Conservation (phyloP, 305 asterid genomes). For the Fraxinus velutina region DNA sequence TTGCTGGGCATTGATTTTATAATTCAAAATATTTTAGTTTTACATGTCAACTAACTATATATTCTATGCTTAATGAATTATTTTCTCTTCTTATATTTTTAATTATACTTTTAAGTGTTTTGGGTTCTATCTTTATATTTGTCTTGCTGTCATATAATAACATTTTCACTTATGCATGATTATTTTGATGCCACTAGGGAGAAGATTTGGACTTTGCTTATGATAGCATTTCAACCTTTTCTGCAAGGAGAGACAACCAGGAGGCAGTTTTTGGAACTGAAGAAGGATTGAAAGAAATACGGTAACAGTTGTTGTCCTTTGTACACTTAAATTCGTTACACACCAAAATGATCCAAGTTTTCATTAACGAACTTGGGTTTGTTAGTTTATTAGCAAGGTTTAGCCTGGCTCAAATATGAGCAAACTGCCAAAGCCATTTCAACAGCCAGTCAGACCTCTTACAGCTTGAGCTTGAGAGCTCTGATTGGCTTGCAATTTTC, state of each 20-base stretch:
- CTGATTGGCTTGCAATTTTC: slow-evolving; percentile 5
- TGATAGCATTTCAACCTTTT: slow-evolving; percentile 97
- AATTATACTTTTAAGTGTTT: neutral
- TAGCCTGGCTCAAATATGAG: neutral
- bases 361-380: slow-evolving; percentile 5
- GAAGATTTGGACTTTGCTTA: slow-evolving; percentile 96
- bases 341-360: neutral
- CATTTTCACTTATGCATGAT: slow-evolving; percentile 6
- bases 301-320: slow-evolving; percentile 38
- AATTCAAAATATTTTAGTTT: slow-evolving; percentile 14
- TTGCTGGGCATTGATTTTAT: neutral
- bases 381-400: neutral
- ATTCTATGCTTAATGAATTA: neutral
- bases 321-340: neutral
- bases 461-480: slow-evolving; percentile 2
- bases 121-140: neutral
- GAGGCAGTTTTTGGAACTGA: slow-evolving; percentile 98
- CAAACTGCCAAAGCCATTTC: neutral
- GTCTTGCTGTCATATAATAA: neutral
- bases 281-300: slow-evolving; percentile 94
- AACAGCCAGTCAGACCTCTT: neutral
- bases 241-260: slow-evolving; percentile 91
- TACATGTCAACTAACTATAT: neutral
- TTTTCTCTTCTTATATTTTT: slow-evolving; percentile 7
- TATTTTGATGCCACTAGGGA: slow-evolving; percentile 51